Base-by-base conservation (phyloP, 768 basidiomycete genomes). In the Dendrothele bispora region DNA sequence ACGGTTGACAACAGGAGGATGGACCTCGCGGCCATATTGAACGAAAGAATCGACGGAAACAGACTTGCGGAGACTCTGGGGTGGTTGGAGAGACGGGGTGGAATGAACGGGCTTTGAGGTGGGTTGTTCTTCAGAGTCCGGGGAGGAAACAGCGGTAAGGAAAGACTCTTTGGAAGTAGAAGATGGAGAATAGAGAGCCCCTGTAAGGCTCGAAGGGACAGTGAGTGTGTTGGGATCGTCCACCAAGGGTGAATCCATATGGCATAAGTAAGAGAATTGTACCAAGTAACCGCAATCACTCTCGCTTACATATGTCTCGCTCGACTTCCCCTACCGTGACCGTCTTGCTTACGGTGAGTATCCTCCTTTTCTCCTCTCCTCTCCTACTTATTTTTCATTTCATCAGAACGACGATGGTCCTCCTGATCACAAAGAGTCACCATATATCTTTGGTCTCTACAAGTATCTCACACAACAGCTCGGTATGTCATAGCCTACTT, bases 341-440 rank as follows among this genome's bases (percentile, higher is more conserved):
- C n/a, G n/a, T n/a, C n/a, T n/a, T n/a, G n/a, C n/a, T n/a, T n/a
- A n/a, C n/a, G n/a, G n/a, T n/a, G n/a, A n/a, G n/a, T n/a, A n/a
- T n/a, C n/a, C n/a, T n/a, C n/a, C n/a, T n/a, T n/a, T n/a, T n/a
- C n/a, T n/a, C n/a, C n/a, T n/a, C n/a, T n/a, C n/a, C n/a, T n/a
- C n/a, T n/a, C n/a, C n/a, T n/a, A n/a, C n/a, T n/a, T n/a, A n/a
- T n/a, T n/a, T n/a, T n/a, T n/a, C n/a, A n/a, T n/a, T n/a, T n/a
- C n/a, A n/a, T n/a, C n/a, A 90, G 84, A 92, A 92, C 61, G 90
- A 93, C 58, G 91, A 93, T 57, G 90, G 90, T 3, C 91, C 90
- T 12, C 91, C 90, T 6, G 67, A 80, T 28, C 52, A 64, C 7
- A 54, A 57, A 8, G 83, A 86, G 28, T 91, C 89, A 1, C 90